Evolutionary conservation across 176 grass and related monocot genomes (phyloP), one percentile per base, ranked within the genome.

Genomic region (Aegilops tauschii): DNA sequence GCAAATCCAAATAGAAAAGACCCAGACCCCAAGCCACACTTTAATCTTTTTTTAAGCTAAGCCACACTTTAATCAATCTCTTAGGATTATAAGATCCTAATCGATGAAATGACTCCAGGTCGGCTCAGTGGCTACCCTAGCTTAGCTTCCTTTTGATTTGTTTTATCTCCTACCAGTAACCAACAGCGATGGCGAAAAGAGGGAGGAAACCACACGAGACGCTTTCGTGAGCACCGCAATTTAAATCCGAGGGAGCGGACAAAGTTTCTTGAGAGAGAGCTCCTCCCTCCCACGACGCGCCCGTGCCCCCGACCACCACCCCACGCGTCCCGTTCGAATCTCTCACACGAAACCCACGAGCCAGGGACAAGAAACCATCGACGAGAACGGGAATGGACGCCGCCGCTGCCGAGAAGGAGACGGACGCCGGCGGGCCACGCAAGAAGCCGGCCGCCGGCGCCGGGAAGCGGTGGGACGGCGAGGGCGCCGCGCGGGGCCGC

Each of bases 381-480:
- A 34, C 32, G 4, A 34, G 32, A 34, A 34, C 32, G 32, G 32
- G 32, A 34, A 34, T 34, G 32, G 32, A 34, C 32, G 32, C 39
- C 39, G 39, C 11, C 67, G 75, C 11, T 44, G 27, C 1, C 68
- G 68, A 42, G 56, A 13, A 40, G 77, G 49, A 59, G 12, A 2
- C 25, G 74, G 73, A 12, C 37, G 50, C 9, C 58, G 36, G 14
- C 12, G 59, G 13, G 21, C 36, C 32, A 16, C 69, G 69, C 16
- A 80, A 69, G 76, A 88, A 76, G 81, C 20, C 31, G 80, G 23
- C 18, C 4, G 78, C 63, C 64, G 78, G n/a, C 9, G 78, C 49
- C 64, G 73, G 23, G 74, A 84, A 84, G 89, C 62, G 85, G 76
- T 37, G 81, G 23, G 83, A 1, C 42, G 70, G 25, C 70, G 44